Conservation (phyloP, 2,329 filamentous ascomycete genomes). For the Hypoxylon rubiginosum region DNA sequence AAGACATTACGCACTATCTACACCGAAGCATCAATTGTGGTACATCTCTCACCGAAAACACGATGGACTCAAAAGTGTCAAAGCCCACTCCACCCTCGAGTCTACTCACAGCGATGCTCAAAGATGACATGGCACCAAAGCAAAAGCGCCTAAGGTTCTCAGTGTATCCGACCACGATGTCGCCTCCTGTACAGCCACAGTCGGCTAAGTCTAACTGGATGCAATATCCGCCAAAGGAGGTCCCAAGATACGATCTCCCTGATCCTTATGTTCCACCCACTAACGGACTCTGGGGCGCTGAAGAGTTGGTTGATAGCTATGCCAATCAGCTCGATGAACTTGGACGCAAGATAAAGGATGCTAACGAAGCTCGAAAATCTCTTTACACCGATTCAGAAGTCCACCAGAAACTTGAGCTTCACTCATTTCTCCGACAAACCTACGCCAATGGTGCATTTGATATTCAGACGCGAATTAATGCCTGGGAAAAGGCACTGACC, state of each 20-base stretch:
- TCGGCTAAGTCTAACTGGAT: background rate
- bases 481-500: too few species aligned
- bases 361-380: background rate
- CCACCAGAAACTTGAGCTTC: too few species aligned
- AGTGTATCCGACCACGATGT: too few species aligned
- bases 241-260: background rate
- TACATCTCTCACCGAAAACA: too few species aligned
- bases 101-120: too few species aligned
- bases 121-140: background rate
- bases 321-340: too few species aligned
- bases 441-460: too few species aligned
- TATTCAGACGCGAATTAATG: too few species aligned
- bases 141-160: background rate
- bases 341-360: background rate
- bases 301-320: background rate
- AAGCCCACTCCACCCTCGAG: too few species aligned
- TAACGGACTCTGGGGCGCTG: background rate
- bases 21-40: background rate
- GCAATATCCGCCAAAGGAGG: background rate
- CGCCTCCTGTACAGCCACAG: background rate
- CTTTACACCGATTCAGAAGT: background rate
- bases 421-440: too few species aligned
- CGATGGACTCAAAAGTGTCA: too few species aligned
- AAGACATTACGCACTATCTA: background rate
- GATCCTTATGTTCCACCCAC: background rate